Percentiles rank a stretch among this genome's conserved stretches.
These are phyloP conservation scores for Alternaria brassicicola DNA, from an alignment of 2,329 filamentous ascomycete species.

Conservation along the genomic window DNA sequence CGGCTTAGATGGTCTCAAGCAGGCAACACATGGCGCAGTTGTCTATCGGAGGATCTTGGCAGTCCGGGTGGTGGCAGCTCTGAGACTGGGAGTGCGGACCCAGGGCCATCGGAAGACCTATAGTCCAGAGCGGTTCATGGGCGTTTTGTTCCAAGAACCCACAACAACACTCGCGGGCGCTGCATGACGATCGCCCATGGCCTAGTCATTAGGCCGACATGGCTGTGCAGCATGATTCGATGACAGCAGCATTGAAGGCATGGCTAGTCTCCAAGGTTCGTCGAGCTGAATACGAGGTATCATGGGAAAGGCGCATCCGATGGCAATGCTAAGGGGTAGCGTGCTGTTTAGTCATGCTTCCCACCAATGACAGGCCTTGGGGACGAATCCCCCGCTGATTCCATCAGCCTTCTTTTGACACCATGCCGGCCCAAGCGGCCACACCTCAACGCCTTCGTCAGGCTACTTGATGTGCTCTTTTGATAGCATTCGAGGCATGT, in stretches of 20 bases:
- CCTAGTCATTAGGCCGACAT: conserved; percentile 12
- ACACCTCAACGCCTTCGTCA: background rate
- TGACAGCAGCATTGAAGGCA: conserved; percentile 1
- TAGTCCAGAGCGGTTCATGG: background rate
- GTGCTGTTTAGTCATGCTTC: background rate
- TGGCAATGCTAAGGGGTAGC: conserved; percentile 13
- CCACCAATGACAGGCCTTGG: conserved; percentile 17
- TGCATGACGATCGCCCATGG: background rate
- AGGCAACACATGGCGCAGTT: background rate
- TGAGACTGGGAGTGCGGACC: background rate
- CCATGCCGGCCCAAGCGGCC: background rate
- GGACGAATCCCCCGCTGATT: conserved; percentile 9
- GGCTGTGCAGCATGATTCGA: conserved; percentile 5
- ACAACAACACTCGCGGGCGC: background rate
- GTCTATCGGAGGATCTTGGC: background rate
- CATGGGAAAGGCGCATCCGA: conserved; percentile 14
- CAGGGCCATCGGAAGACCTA: background rate
- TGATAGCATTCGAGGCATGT: background rate
- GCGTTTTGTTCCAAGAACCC: conserved; percentile 1
- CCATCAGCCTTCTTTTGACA: conserved; percentile 15
- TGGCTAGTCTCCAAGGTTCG: conserved; percentile 1
- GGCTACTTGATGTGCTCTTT: background rate
- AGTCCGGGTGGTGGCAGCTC: background rate
- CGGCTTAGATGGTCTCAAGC: background rate
- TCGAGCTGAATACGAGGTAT: conserved; percentile 20